Conservation (phyloP, 2,329 filamentous ascomycete species). For the Tolypocladium inflatum region DNA sequence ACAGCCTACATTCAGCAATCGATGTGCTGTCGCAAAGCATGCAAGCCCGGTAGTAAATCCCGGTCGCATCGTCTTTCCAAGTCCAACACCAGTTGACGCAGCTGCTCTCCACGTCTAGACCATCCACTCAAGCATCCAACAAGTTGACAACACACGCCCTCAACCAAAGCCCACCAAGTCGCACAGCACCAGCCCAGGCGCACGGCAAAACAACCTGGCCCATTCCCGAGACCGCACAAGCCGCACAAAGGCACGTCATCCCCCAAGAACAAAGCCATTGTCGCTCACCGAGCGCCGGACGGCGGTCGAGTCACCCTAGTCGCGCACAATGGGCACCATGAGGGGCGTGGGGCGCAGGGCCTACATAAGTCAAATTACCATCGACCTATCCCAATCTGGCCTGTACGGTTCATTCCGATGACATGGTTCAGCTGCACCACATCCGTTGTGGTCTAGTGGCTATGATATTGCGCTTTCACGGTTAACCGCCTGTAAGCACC, state of each 20-base stretch:
- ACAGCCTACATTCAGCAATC: no score
- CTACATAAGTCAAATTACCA: background rate
- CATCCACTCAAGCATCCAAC: background rate
- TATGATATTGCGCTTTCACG: constrained; percentile 14
- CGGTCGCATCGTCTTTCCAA: background rate
- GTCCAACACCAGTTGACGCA: background rate
- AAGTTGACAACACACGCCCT: background rate
- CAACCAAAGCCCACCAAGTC: background rate
- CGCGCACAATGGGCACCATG: no score
- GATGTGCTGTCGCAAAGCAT: background rate
- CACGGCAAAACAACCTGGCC: background rate
- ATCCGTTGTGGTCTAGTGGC: constrained; percentile 13
- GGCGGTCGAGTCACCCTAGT: background rate
- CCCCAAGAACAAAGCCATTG: background rate
- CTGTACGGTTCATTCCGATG: constrained; percentile 2
- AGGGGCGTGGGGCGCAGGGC: background rate
- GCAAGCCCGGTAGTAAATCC: no score
- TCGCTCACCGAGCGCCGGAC: background rate
- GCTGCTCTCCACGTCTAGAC: background rate
- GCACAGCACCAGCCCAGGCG: background rate
- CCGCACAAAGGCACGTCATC: background rate
- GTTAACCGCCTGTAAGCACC: constrained; percentile 2
- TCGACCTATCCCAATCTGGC: background rate
- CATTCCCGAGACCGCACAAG: background rate
- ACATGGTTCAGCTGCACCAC: background rate